phyloP scores from a whole-genome alignment of 2,329 filamentous ascomycete genomes.

The Boeremia lycopersici region DNA sequence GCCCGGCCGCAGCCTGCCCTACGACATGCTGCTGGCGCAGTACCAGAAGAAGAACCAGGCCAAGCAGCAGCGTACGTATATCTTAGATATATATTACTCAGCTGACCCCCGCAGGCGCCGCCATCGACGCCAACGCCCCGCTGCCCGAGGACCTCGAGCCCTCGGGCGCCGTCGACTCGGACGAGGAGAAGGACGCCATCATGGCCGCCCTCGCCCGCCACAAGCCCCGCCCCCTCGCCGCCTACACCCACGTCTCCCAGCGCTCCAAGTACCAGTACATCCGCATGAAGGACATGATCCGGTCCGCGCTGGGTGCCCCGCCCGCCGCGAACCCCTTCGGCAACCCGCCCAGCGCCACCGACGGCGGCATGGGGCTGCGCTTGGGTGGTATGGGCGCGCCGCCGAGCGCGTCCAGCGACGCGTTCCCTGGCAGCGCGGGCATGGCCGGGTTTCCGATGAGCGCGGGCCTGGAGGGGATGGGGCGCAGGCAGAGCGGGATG shows the following conservation, averaged over 20 bases:
- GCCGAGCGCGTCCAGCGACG: conserved; percentile 38
- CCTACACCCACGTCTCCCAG: conserved; percentile 62
- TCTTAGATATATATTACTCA: not conserved
- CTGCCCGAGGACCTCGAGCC: conserved; percentile 82
- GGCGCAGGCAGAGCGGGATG: conserved; percentile 40
- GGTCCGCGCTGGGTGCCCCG: conserved; percentile 60
- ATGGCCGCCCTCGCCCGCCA: conserved; percentile 78
- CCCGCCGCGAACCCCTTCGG: conserved; percentile 35
- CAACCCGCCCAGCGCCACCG: conserved; percentile 25
- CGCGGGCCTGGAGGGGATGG: conserved; percentile 36
- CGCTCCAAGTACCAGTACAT: conserved; percentile 64
- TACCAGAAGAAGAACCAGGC: conserved; percentile 95
- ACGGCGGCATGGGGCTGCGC: conserved; percentile 31
- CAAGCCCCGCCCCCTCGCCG: conserved; percentile 77
- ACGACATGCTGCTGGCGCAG: conserved; percentile 79
- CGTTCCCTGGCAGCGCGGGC: conserved; percentile 38
- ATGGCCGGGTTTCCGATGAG: conserved; percentile 40
- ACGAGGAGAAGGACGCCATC: conserved; percentile 89
- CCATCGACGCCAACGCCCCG: conserved; percentile 91
- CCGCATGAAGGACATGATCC: conserved; percentile 68
- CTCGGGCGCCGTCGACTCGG: conserved; percentile 78
- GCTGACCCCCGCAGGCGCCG: conserved; percentile 68
- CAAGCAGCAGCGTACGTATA: conserved; percentile 86
- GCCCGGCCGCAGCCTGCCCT: conserved; percentile 83
- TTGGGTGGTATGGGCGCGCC: conserved; percentile 43